A percentile compares a stretch with the other conserved stretches of the same genome.
phyloP scores from a whole-genome alignment of 2,329 filamentous ascomycete genomes.

The Fusarium albidum region DNA sequence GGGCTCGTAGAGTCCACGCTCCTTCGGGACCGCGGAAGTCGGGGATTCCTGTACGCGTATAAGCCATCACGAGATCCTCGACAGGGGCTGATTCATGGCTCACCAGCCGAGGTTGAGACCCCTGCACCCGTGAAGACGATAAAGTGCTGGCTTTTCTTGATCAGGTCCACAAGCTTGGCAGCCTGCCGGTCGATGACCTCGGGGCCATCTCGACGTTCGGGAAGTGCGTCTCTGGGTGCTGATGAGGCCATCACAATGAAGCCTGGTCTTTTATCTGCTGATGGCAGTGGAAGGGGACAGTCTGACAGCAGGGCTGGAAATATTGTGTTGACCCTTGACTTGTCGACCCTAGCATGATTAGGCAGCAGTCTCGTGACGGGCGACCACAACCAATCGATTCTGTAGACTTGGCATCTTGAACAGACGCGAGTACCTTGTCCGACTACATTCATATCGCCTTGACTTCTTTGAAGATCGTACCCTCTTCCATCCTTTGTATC shows the following conservation, averaged over 20 bases:
- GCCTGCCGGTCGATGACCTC: constrained; percentile 45
- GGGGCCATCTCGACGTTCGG: constrained; percentile 20
- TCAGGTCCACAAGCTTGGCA: constrained; percentile 45
- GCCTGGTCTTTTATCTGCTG: background rate
- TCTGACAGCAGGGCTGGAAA: no score
- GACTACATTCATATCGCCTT: no score
- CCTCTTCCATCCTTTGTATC: no score
- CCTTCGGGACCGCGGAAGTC: constrained; percentile 58
- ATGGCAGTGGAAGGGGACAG: no score
- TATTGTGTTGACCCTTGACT: no score
- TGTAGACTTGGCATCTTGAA: no score
- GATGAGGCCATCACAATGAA: constrained; percentile 19
- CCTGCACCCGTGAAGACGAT: constrained; percentile 58
- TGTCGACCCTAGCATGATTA: no score
- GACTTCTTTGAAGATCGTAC: no score
- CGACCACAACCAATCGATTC: no score
- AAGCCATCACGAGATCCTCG: background rate
- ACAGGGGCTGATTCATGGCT: background rate
- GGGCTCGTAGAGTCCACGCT: constrained; percentile 54
- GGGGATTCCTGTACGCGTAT: constrained; percentile 48
- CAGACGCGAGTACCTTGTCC: no score
- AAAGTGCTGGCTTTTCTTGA: constrained; percentile 53
- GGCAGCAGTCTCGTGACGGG: no score
- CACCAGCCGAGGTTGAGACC: constrained; percentile 55
- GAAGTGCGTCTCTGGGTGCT: constrained; percentile 21